Evolutionary conservation across 345 rosid genomes (phyloP).

Genomic region (Lumnitzera racemosa): DNA sequence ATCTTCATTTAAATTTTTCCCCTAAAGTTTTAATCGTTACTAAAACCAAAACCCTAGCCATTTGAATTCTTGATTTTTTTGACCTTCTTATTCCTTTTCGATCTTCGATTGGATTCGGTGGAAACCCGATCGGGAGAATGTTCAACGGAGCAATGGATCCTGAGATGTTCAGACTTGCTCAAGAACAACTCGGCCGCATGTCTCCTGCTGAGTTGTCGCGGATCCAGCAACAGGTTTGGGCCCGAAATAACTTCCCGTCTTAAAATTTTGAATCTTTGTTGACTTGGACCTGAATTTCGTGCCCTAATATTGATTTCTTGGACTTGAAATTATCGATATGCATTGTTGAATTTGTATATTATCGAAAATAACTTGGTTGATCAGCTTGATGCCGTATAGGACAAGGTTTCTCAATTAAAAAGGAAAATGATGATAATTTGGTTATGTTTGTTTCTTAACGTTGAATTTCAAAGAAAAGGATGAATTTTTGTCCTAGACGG

Average conservation of each 20-base stretch:
- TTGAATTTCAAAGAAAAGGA: no score
- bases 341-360: no score
- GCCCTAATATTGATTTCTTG: no score
- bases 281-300: background rate
- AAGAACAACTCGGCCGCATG: conserved; percentile 98
- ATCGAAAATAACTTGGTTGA: no score
- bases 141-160: conserved; percentile 95
- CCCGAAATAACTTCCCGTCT: background rate
- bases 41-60: conserved; percentile 1
- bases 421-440: no score
- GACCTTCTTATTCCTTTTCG: background rate
- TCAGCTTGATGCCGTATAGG: no score
- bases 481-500: no score
- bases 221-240: conserved; percentile 55
- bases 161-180: conserved; percentile 73
- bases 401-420: no score
- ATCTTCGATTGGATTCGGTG: background rate
- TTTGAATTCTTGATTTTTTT: background rate
- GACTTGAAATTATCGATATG: no score
- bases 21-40: no score
- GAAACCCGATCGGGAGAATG: conserved; percentile 20
- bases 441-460: no score
- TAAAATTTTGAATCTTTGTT: background rate
- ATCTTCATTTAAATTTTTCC: background rate
- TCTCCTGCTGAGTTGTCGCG: conserved; percentile 70